A percentile compares a stretch with the other conserved stretches of the same genome.
These are phyloP conservation scores for Leucocoprinus leucothites DNA, from an alignment of 768 basidiomycete species.

Conservation along the genomic window DNA sequence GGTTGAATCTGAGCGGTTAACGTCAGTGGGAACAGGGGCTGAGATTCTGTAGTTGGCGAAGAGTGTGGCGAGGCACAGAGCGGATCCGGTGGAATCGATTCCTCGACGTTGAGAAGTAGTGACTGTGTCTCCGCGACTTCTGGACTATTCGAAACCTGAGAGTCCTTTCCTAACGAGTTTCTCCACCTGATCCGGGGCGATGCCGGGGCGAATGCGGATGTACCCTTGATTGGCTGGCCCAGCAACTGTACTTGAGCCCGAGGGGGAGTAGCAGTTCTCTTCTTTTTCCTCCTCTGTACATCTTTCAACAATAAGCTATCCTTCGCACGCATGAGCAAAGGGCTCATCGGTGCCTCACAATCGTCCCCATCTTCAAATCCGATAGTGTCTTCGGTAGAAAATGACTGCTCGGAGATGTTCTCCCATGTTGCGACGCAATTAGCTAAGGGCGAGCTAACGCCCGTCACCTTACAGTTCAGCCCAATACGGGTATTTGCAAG, in stretches of 20 bases:
- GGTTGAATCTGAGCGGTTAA: neutral
- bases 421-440: slow-evolving; percentile 1
- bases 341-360: neutral
- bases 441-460: slow-evolving; percentile 1
- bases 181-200: too few relatives aligned
- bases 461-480: neutral
- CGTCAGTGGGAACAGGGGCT: neutral
- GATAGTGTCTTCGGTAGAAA: neutral
- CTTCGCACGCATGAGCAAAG: slow-evolving; percentile 1
- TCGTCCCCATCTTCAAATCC: neutral
- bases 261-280: neutral
- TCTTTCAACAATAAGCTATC: slow-evolving; percentile 5
- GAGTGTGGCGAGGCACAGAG: neutral
- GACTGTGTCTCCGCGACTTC: too few relatives aligned
- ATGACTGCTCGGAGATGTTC: neutral
- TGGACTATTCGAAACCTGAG: too few relatives aligned
- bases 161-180: too few relatives aligned
- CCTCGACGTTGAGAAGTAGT: too few relatives aligned
- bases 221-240: neutral
- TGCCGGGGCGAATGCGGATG: too few relatives aligned
- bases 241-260: neutral
- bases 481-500: neutral
- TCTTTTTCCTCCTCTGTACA: neutral
- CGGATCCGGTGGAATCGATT: neutral
- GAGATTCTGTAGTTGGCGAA: neutral